Evolutionary conservation across 2,329 filamentous ascomycete genomes (phyloP).

Genomic region (Cladophialophora exuberans): DNA sequence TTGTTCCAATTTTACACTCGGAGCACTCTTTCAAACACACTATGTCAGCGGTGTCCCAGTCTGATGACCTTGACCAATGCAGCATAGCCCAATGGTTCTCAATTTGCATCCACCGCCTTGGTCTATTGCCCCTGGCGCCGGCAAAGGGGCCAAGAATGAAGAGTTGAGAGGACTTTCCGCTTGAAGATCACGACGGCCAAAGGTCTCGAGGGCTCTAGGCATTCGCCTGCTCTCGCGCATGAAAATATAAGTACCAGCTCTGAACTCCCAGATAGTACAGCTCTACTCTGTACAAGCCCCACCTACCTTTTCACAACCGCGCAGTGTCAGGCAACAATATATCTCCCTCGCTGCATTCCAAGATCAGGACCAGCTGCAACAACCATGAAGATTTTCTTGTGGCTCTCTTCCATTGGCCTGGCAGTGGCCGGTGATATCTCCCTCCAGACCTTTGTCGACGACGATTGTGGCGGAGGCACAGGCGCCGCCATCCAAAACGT

Average conservation of each 20-base stretch:
- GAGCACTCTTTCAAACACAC: not conserved
- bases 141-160: not conserved
- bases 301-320: not conserved
- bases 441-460: slow-evolving; percentile 10
- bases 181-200: not conserved
- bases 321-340: not conserved
- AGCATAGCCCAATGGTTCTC: not conserved
- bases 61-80: not conserved
- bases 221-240: not conserved
- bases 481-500: not conserved
- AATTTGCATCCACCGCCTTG: not conserved
- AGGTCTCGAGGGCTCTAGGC: not conserved
- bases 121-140: not conserved
- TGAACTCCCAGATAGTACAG: not conserved
- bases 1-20: not conserved
- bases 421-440: slow-evolving; percentile 11
- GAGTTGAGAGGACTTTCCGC: not conserved
- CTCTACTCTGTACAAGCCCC: not conserved
- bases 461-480: not conserved
- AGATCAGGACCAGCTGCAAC: not conserved
- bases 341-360: not conserved
- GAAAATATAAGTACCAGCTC: slow-evolving; percentile 1
- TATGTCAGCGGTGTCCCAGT: not conserved
- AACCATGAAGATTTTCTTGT: slow-evolving; percentile 1
- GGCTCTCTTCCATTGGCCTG: not conserved